A percentile compares a stretch with the other conserved stretches of the same genome.
These are phyloP conservation scores for Ceratocystiopsis sp. DNA, from an alignment of 2,329 filamentous ascomycete species.

Conservation along the genomic window DNA sequence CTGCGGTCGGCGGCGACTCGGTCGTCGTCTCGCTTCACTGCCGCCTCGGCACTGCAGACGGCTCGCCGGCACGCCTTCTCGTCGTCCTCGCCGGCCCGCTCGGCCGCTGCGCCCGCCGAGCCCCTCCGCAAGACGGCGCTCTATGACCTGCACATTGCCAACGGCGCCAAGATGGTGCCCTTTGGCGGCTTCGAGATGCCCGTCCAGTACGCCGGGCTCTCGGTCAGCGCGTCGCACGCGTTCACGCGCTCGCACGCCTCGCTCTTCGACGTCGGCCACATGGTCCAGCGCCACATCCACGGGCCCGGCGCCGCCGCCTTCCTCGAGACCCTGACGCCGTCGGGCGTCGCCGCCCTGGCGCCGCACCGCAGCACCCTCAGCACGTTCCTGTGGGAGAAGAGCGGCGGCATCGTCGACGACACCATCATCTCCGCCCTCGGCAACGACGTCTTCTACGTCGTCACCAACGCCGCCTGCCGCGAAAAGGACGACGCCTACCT, in stretches of 20 bases:
- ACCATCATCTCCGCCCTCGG: constrained; percentile 73
- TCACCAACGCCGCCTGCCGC: constrained; percentile 85
- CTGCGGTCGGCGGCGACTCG: no score
- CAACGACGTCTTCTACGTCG: constrained; percentile 67
- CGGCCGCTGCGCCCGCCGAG: background rate
- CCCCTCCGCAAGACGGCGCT: constrained; percentile 18
- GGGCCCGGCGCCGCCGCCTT: constrained; percentile 69
- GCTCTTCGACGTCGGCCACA: constrained; percentile 91
- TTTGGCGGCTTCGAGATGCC: constrained; percentile 92
- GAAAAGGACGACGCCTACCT: constrained; percentile 78
- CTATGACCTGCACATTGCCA: constrained; percentile 30
- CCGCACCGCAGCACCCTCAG: constrained; percentile 64
- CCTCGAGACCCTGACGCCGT: constrained; percentile 70
- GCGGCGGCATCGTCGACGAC: constrained; percentile 89
- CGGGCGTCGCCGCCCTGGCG: constrained; percentile 46
- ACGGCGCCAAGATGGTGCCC: constrained; percentile 88
- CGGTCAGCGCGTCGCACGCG: constrained; percentile 69
- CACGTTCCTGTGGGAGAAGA: constrained; percentile 60
- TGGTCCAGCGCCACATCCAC: constrained; percentile 78
- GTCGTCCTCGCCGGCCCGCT: constrained; percentile 1
- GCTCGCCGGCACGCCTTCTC: background rate
- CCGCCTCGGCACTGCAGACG: background rate
- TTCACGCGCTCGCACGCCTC: constrained; percentile 82
- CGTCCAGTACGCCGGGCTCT: constrained; percentile 64
- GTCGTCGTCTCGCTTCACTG: background rate